These are phyloP conservation scores for Fusarium chuoi DNA, from an alignment of 2,329 filamentous ascomycete genomes.

Conservation along the genomic window DNA sequence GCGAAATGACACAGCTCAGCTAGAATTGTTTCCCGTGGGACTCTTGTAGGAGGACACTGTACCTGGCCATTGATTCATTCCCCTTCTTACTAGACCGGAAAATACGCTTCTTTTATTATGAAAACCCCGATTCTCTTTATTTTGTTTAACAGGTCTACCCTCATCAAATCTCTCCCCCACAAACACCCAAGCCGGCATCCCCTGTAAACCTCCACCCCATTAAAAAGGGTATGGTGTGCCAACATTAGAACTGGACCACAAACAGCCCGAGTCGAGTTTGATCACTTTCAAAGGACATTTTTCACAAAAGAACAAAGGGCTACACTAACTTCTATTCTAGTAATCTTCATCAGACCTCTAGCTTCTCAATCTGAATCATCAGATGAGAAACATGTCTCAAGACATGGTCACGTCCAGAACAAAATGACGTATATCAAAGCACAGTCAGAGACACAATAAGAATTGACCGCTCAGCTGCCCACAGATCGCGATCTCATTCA, in stretches of 20 bases:
- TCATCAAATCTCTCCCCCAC: background rate
- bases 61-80: no score
- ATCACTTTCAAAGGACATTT: background rate
- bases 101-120: background rate
- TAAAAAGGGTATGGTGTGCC: background rate
- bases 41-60: background rate
- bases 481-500: slow-evolving; percentile 29
- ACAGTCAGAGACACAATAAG: slow-evolving; percentile 18
- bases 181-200: background rate
- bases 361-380: slow-evolving; percentile 11
- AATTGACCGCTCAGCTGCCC: slow-evolving; percentile 23
- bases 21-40: background rate
- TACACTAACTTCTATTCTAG: background rate
- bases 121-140: background rate
- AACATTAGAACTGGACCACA: background rate
- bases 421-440: slow-evolving; percentile 25
- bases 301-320: background rate
- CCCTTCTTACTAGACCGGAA: background rate
- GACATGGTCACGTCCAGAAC: slow-evolving; percentile 20
- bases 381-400: slow-evolving; percentile 26
- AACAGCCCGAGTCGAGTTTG: background rate
- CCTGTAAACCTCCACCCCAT: background rate
- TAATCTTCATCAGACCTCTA: background rate
- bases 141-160: background rate
- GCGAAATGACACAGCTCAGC: background rate